A percentile compares a stretch with the other conserved stretches of the same genome.
Evolutionary conservation across 2,329 filamentous ascomycete genomes (phyloP).

Genomic region (Paraphoma chrysanthemicola): DNA sequence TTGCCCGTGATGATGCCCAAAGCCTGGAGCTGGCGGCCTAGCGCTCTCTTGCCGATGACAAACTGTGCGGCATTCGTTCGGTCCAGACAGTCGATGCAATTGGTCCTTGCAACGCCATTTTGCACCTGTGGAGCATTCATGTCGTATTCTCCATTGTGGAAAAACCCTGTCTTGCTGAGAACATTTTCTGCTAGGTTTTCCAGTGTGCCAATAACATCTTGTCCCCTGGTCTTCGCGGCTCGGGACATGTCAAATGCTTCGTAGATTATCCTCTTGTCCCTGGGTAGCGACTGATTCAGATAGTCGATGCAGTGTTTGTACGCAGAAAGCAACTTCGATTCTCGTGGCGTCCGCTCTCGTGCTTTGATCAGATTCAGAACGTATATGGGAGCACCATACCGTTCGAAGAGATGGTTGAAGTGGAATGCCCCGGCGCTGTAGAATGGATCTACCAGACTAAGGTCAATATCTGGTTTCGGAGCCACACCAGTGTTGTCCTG

Average conservation of each 20-base stretch:
- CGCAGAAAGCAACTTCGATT: conserved; percentile 88
- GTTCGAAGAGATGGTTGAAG: conserved; percentile 91
- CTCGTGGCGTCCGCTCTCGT: conserved; percentile 84
- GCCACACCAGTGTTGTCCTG: conserved; percentile 95
- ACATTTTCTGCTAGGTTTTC: conserved; percentile 91
- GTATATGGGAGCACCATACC: conserved; percentile 92
- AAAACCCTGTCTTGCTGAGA: conserved; percentile 86
- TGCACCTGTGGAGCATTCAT: conserved; percentile 74
- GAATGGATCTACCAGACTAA: conserved; percentile 96
- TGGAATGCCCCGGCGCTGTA: conserved; percentile 92
- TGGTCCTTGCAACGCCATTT: conserved; percentile 91
- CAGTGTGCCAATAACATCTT: conserved; percentile 92
- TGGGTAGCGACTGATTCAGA: conserved; percentile 90
- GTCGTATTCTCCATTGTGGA: conserved; percentile 83
- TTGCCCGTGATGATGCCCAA: conserved; percentile 84
- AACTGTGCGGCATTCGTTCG: conserved; percentile 98
- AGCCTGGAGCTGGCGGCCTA: conserved; percentile 90
- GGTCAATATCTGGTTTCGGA: conserved; percentile 93
- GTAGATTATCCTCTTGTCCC: conserved; percentile 85
- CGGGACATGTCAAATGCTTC: conserved; percentile 98
- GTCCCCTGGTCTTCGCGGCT: conserved; percentile 86
- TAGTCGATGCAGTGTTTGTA: conserved; percentile 89
- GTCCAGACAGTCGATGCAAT: conserved; percentile 97
- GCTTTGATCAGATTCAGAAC: conserved; percentile 88
- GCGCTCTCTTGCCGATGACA: conserved; percentile 91